A percentile compares a stretch with the other conserved stretches of the same genome.
Evolutionary conservation across 2,329 filamentous ascomycete genomes (phyloP).

Genomic region (Colletotrichum sp.): DNA sequence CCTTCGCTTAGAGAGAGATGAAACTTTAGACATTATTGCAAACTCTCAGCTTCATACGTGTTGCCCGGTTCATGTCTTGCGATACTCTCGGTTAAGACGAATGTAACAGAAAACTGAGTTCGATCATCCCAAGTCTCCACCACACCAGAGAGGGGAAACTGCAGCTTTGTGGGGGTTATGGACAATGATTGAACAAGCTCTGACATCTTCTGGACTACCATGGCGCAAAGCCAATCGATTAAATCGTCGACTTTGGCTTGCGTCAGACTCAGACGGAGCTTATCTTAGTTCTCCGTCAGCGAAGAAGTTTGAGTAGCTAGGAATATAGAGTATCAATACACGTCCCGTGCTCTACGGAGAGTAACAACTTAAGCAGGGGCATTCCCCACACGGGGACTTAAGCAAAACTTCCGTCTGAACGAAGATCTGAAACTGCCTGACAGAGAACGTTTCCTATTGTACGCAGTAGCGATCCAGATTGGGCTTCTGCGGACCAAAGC

Average conservation of each 20-base stretch:
- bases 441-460: not conserved
- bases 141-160: not conserved
- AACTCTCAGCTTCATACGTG: not conserved
- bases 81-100: not conserved
- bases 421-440: not conserved
- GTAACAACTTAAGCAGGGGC: not conserved
- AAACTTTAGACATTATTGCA: not conserved
- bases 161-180: not conserved
- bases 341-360: not conserved
- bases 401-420: not conserved
- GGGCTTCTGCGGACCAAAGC: not conserved
- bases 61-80: not conserved
- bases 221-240: not conserved
- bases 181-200: not conserved
- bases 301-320: accelerated
- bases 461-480: not conserved
- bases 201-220: not conserved
- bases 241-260: not conserved
- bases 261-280: not conserved
- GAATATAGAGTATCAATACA: not conserved
- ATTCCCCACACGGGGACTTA: not conserved
- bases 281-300: not conserved
- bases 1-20: not conserved
- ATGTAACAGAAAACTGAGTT: not conserved
- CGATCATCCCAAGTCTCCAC: not conserved